These are phyloP conservation scores for Fagopyrum tataricum DNA, from an alignment of 148 eudicot species.

Conservation along the genomic window DNA sequence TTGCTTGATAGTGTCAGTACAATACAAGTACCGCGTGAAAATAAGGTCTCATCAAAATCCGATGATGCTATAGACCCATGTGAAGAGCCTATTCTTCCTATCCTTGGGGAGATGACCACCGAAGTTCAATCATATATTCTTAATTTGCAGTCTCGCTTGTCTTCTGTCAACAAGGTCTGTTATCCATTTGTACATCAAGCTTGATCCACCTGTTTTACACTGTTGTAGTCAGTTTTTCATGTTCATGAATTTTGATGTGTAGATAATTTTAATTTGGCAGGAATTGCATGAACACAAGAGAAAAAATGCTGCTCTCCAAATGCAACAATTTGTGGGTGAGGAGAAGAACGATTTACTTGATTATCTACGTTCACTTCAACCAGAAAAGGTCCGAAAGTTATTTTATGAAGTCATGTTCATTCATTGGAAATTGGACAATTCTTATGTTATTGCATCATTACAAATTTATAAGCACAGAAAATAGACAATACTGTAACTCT, in stretches of 20 bases:
- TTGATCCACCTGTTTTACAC: neutral
- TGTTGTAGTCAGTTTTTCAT: neutral
- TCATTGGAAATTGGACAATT: neutral
- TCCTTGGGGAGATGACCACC: slow-evolving; percentile 65
- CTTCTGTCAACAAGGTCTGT: slow-evolving; percentile 66
- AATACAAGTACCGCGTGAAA: slow-evolving; percentile 26
- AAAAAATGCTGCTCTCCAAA: slow-evolving; percentile 89
- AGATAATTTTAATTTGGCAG: slow-evolving; percentile 18
- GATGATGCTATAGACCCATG: slow-evolving; percentile 29
- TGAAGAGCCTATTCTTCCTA: slow-evolving; percentile 35
- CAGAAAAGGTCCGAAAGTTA: slow-evolving; percentile 60
- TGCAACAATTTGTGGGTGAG: slow-evolving; percentile 99
- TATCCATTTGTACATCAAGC: neutral
- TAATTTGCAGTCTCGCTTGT: slow-evolving; percentile 62
- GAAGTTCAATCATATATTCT: slow-evolving; percentile 61
- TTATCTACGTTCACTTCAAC: slow-evolving; percentile 81
- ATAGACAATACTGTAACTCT: neutral
- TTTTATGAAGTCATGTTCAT: neutral
- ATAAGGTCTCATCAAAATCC: slow-evolving; percentile 27
- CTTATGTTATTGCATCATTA: neutral
- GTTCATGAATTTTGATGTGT: neutral
- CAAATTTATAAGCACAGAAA: neutral
- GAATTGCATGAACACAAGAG: slow-evolving; percentile 84
- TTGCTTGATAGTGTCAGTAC: slow-evolving; percentile 40
- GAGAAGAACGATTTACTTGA: slow-evolving; percentile 94